These are phyloP conservation scores for Botrytis aclada DNA, from an alignment of 2,329 filamentous ascomycete species.

Conservation along the genomic window DNA sequence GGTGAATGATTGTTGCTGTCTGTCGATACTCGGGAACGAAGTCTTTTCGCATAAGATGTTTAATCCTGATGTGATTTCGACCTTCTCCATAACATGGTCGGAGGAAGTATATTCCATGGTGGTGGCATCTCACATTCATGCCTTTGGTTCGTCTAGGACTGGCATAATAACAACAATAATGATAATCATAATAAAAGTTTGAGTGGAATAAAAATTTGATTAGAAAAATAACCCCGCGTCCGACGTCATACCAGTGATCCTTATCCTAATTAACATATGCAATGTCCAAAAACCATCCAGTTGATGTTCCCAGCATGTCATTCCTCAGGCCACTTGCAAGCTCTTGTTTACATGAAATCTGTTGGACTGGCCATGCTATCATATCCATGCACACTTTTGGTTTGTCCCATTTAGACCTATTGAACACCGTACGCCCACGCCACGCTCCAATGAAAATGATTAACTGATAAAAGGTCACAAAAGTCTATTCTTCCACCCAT, in stretches of 20 bases:
- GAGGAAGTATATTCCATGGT: not conserved
- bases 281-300: not conserved
- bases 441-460: constrained; percentile 1
- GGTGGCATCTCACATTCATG: not conserved
- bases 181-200: not conserved
- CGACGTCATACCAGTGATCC: not conserved
- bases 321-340: not conserved
- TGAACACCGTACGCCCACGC: constrained; percentile 4
- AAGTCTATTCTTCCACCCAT: not conserved
- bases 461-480: not conserved
- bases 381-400: not conserved
- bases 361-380: not conserved
- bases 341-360: not conserved
- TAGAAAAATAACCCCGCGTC: not conserved
- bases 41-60: not conserved
- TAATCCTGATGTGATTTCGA: not conserved
- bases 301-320: not conserved
- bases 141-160: not conserved
- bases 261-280: not conserved
- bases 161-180: not conserved
- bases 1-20: not conserved
- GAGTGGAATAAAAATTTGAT: not conserved
- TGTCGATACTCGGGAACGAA: not conserved
- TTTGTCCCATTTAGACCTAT: not conserved
- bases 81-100: not conserved